Base-by-base conservation (phyloP, 768 basidiomycete genomes). In the Panaeolus cyanescens region DNA sequence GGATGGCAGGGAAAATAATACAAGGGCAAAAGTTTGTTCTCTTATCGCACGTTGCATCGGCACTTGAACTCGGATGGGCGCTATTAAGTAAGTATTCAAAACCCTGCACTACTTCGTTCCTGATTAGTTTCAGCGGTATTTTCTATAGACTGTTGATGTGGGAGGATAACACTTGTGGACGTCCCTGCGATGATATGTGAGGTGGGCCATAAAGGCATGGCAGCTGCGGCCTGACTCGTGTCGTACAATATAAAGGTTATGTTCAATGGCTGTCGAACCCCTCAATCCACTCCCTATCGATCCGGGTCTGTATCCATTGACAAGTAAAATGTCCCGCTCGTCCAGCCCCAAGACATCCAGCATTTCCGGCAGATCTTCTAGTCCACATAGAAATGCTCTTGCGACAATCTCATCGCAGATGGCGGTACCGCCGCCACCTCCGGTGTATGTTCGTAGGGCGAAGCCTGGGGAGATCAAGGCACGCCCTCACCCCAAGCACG, bases 351-450 rank as follows among this genome's bases (percentile, higher is more conserved):
- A 15, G 17, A 22, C 45, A 15, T 50, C 45, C 9, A 50, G 22
- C 45, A 50, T 13, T 30, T 50, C 45, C 9, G 30, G 45, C 25
- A 50, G 17, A 28, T 50, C 45, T 13, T 50, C 45, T 4, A 28
- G 19, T 5, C 25, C 45, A 50, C 45, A 28, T 13, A 4, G 25
- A 13, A 50, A 50, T 22, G 45, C 30, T 28, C 45, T 25, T 15
- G 9, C 22, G 8, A n/a, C 45, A 6, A 50, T 28, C 17, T 12
- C 45, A 50, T 50, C 25, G 2, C 45, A 50, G 45, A 50, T 50
- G 45, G 45, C 45, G 45, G 45, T 50, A 50, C 45, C 45, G 45
- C 45, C 45, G 45, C 45, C 45, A 50, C 45, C 45, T 50, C 45
- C 45, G 6, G 45, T 50, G 25, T 50, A 50, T 50, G 25, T 50